Base-by-base conservation (phyloP, 1,284 basidiomycete species). In the Thelephora terrestris region DNA sequence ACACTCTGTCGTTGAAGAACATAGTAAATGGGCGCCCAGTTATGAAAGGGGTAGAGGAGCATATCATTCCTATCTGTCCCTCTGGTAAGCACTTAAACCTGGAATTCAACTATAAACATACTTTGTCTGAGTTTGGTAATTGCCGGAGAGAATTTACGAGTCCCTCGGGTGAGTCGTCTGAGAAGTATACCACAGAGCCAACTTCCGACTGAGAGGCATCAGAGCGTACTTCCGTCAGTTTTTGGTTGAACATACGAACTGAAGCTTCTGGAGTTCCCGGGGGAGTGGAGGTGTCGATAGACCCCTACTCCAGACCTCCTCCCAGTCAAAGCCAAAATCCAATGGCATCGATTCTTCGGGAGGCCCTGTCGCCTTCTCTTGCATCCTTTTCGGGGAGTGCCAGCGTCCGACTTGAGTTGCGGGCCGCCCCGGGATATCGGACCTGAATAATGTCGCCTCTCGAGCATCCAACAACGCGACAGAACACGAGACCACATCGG, bases 31-130 rank as follows among this genome's bases (percentile, higher is more conserved):
- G 84, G 18, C 84, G 70, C 9, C 87, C 88, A 0, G 89, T 93
- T 18, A 91, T 70, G 62, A 94, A 94, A 0, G 91, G 90, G 0
- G 91, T 94, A 0, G 85, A 83, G 0, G 88, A 74, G 0, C 81
- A 83, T 12, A 86, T 63, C 18, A 91, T 70, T 14, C 88, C 88
- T 34, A 88, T 64, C 81, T 89, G 56, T 9, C 39, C 21, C 25
- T 6, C 3, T 18, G 14, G 20, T 25, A 21, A 21, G 20, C 39
- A 20, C 6, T 18, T 25, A 20, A 21, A 12, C 12, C 20, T 12
- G 12, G 21, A 21, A 21, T n/a, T 42, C 10, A 12, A 12, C 4
- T 14, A 42, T 3, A 12, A n/a, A 54, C 59, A 14, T 47, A 79
- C 83, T 67, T 81, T 78, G 24, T 68, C 71, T 6, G 78, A 71